Conservation (phyloP, 306 rosid genomes). For the Quercus berberidifolia region DNA sequence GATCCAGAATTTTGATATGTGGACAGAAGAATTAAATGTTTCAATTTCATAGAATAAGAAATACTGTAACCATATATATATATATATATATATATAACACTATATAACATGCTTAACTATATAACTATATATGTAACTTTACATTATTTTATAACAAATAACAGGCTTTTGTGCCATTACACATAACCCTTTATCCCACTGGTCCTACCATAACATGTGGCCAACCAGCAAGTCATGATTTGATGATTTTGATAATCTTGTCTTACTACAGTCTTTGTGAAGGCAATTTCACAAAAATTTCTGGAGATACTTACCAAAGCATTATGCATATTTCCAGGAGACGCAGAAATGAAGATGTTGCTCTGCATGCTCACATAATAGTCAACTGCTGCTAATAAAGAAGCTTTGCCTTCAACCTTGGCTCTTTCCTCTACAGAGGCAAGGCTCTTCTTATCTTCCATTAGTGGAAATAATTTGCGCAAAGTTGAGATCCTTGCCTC, state of each 20-base stretch:
- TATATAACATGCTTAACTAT: too few relatives aligned
- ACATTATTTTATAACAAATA: not conserved
- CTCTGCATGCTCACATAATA: slow-evolving; percentile 91
- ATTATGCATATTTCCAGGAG: slow-evolving; percentile 99
- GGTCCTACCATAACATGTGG: not conserved
- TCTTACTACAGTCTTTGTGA: slow-evolving; percentile 1
- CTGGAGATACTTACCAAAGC: slow-evolving; percentile 71
- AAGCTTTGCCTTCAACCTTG: slow-evolving; percentile 85
- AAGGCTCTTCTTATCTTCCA: slow-evolving; percentile 96
- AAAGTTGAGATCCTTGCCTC: slow-evolving; percentile 82
- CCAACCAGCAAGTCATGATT: not conserved
- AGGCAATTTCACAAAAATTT: not conserved
- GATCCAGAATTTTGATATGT: too few relatives aligned
- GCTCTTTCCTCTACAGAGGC: slow-evolving; percentile 65
- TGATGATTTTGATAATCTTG: not conserved
- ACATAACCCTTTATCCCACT: not conserved
- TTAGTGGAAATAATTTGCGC: slow-evolving; percentile 71
- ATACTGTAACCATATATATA: too few relatives aligned
- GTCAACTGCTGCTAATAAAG: slow-evolving; percentile 90
- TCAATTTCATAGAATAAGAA: slow-evolving; percentile 16
- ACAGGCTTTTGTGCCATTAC: not conserved
- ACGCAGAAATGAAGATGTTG: slow-evolving; percentile 90
- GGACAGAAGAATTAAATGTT: not conserved
- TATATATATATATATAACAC: too few relatives aligned
- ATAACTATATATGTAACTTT: too few relatives aligned